Evolutionary conservation across 169 alveolate genomes (phyloP).

Genomic region (Plasmodium ovale): DNA sequence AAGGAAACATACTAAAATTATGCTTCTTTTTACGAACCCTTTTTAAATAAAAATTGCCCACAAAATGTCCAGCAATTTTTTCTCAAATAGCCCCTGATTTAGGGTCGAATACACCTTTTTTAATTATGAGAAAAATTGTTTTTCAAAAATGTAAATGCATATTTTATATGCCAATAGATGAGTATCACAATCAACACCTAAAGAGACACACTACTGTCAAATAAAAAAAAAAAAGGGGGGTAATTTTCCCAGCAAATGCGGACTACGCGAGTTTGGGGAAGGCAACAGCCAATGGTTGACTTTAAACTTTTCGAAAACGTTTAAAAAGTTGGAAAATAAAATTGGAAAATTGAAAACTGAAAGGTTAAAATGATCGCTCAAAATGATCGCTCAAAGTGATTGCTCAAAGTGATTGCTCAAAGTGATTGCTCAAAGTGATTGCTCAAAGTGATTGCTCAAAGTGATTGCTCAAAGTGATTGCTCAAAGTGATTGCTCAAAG

Average conservation of each 20-base stretch:
- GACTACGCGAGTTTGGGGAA: neutral
- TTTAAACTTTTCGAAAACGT: too few relatives aligned
- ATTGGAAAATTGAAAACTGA: too few relatives aligned
- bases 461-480: too few relatives aligned
- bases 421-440: too few relatives aligned
- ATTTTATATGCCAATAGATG: neutral
- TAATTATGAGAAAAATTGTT: neutral
- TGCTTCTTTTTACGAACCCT: neutral
- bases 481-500: too few relatives aligned
- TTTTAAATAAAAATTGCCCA: conserved; percentile 7
- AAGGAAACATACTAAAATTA: neutral
- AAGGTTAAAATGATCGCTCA: too few relatives aligned
- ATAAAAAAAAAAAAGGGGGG: neutral
- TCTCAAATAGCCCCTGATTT: too few relatives aligned
- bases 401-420: too few relatives aligned
- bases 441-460: too few relatives aligned
- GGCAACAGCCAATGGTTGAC: too few relatives aligned
- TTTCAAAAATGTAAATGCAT: neutral
- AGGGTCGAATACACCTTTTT: neutral
- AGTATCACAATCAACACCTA: neutral
- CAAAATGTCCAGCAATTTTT: neutral
- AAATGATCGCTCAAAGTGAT: too few relatives aligned
- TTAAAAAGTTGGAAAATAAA: too few relatives aligned
- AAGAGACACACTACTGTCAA: neutral
- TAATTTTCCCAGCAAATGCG: neutral